Conservation (phyloP, 2,329 filamentous ascomycete genomes). For the Alternaria ventricosa region DNA sequence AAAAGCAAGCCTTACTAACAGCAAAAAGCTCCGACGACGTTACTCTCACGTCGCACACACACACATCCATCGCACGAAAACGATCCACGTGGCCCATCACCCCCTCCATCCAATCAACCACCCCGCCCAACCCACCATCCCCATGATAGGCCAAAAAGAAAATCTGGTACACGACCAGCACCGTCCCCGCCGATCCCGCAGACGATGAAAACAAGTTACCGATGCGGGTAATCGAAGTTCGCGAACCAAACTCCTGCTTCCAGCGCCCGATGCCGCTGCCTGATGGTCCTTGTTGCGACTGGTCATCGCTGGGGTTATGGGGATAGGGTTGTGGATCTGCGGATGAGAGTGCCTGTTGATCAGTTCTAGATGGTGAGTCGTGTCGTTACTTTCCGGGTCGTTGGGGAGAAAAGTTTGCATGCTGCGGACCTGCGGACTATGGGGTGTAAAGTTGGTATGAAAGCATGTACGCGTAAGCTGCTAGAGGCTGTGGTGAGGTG, state of each 20-base stretch:
- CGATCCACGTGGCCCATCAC: neutral
- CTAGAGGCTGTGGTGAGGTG: neutral
- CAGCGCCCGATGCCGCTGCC: neutral
- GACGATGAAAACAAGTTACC: neutral
- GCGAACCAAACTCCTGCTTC: neutral
- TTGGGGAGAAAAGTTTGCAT: neutral
- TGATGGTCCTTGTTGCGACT: neutral
- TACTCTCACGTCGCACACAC: slow-evolving; percentile 2
- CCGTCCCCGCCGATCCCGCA: neutral
- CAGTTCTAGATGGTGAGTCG: neutral
- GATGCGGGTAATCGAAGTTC: neutral
- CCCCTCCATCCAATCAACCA: neutral
- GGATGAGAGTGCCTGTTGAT: neutral
- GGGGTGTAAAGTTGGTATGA: neutral
- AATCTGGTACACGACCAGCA: neutral
- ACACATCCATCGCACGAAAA: neutral
- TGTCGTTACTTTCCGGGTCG: neutral
- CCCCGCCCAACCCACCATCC: neutral
- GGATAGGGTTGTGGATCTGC: neutral
- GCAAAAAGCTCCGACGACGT: neutral
- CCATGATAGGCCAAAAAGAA: neutral
- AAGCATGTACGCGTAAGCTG: neutral
- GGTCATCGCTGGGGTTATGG: neutral
- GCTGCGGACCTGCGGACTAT: neutral
- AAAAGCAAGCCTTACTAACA: neutral